These are phyloP conservation scores for Heimioporus sp. DNA, from an alignment of 768 basidiomycete species.

Conservation along the genomic window DNA sequence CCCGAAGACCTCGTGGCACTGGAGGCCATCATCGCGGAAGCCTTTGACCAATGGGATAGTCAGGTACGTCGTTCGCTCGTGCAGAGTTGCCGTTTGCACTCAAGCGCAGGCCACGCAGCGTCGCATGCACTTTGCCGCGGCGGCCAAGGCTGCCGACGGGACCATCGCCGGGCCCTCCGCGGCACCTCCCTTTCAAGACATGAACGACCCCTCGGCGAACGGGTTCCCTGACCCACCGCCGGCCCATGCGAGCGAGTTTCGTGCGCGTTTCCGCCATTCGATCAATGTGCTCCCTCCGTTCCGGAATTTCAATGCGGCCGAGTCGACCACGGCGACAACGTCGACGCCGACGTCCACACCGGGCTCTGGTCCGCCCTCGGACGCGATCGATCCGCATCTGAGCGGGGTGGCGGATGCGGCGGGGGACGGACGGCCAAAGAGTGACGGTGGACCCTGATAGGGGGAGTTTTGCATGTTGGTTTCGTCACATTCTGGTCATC, in stretches of 20 bases:
- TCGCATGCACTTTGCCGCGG: constrained; percentile 44
- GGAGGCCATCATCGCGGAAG: constrained; percentile 78
- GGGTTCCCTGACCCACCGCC: constrained; percentile 30
- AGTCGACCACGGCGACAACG: constrained; percentile 30
- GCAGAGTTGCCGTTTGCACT: neutral
- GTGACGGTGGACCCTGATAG: constrained; percentile 23
- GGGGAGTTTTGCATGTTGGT: constrained; percentile 22
- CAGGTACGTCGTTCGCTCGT: constrained; percentile 46
- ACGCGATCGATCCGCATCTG: constrained; percentile 33
- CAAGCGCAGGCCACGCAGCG: constrained; percentile 31
- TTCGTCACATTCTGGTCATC: neutral
- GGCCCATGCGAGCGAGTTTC: constrained; percentile 50
- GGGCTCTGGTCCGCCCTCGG: constrained; percentile 31
- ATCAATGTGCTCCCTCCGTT: constrained; percentile 63
- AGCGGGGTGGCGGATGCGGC: constrained; percentile 23
- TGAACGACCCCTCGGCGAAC: constrained; percentile 30
- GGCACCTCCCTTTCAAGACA: constrained; percentile 30
- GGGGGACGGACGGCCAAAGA: constrained; percentile 26
- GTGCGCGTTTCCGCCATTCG: constrained; percentile 62
- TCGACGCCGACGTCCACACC: constrained; percentile 36
- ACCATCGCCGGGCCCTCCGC: constrained; percentile 28
- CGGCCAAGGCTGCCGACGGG: constrained; percentile 29
- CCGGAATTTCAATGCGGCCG: constrained; percentile 30
- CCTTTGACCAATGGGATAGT: constrained; percentile 86
- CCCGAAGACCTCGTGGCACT: constrained; percentile 77